A percentile compares a stretch with the other conserved stretches of the same genome.
Conservation (phyloP, 108 stramenopile species). For the Bacterosira constricta region DNA sequence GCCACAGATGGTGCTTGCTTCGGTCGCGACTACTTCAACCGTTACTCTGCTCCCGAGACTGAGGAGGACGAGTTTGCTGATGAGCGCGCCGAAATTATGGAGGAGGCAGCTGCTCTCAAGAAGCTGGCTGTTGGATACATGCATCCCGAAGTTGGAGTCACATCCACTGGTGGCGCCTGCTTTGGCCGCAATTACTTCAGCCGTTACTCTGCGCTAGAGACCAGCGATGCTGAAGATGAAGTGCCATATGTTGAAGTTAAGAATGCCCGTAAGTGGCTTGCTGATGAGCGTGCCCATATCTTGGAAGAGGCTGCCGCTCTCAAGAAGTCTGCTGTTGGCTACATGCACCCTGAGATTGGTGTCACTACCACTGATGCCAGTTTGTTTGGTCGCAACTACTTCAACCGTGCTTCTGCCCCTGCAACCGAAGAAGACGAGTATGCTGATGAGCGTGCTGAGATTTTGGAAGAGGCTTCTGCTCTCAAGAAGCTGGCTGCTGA, state of each 20-base stretch:
- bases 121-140: conserved; percentile 57
- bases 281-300: conserved; percentile 16
- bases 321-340: conserved; percentile 15
- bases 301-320: conserved; percentile 25
- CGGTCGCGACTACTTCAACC: conserved; percentile 68
- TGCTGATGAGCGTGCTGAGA: conserved; percentile 18
- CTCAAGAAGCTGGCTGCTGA: conserved; percentile 27
- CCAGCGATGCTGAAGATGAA: conserved; percentile 16
- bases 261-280: no score
- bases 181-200: conserved; percentile 70
- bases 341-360: conserved; percentile 57
- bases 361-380: conserved; percentile 43
- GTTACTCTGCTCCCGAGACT: conserved; percentile 53
- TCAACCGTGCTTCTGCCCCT: conserved; percentile 64
- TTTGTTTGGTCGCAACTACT: conserved; percentile 65
- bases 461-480: conserved; percentile 26
- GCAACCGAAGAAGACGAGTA: conserved; percentile 33
- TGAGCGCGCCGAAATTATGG: conserved; percentile 52
- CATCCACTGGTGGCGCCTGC: conserved; percentile 31
- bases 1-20: conserved; percentile 38
- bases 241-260: no score
- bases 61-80: conserved; percentile 28
- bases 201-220: conserved; percentile 65
- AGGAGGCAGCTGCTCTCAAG: conserved; percentile 60
- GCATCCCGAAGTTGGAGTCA: conserved; percentile 69